Percentiles rank a stretch among this genome's conserved stretches.
These are phyloP conservation scores for Aspergillus fischeri DNA, from an alignment of 2,329 filamentous ascomycete species.

Conservation along the genomic window DNA sequence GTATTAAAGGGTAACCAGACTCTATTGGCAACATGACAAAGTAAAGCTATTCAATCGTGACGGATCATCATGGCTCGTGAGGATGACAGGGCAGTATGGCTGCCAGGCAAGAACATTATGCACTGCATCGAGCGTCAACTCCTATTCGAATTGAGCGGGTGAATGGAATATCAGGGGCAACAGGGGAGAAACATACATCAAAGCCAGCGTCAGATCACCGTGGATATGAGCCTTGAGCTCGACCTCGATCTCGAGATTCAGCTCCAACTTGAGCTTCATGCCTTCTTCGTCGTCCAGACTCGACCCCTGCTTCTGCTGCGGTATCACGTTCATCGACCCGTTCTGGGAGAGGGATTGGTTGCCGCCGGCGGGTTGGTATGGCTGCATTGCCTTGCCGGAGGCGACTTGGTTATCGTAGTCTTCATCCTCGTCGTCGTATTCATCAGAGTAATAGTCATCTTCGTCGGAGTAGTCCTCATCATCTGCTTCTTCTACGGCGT, in stretches of 20 bases:
- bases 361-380: constrained; percentile 15
- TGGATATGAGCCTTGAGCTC: constrained; percentile 63
- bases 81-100: not conserved
- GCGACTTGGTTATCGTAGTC: constrained; percentile 14
- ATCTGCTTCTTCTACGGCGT: constrained; percentile 29
- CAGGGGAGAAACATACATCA: constrained; percentile 35
- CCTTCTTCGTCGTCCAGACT: constrained; percentile 36
- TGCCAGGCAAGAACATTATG: constrained; percentile 2
- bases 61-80: not conserved
- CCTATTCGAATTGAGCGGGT: constrained; percentile 6
- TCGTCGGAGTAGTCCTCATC: constrained; percentile 18
- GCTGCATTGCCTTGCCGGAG: constrained; percentile 22
- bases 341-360: constrained; percentile 14
- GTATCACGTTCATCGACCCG: constrained; percentile 19
- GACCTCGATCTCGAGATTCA: constrained; percentile 61
- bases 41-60: not conserved
- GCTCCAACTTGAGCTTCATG: constrained; percentile 54
- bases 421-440: constrained; percentile 29
- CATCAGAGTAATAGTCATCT: constrained; percentile 20
- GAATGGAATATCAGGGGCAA: constrained; percentile 1
- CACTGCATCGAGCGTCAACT: constrained; percentile 13
- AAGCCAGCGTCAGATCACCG: constrained; percentile 57
- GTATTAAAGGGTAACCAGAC: not conserved
- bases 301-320: constrained; percentile 22
- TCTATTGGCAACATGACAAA: not conserved